These are phyloP conservation scores for Chlorella variabilis DNA, from an alignment of 163 green algal genomes.

Conservation along the genomic window DNA sequence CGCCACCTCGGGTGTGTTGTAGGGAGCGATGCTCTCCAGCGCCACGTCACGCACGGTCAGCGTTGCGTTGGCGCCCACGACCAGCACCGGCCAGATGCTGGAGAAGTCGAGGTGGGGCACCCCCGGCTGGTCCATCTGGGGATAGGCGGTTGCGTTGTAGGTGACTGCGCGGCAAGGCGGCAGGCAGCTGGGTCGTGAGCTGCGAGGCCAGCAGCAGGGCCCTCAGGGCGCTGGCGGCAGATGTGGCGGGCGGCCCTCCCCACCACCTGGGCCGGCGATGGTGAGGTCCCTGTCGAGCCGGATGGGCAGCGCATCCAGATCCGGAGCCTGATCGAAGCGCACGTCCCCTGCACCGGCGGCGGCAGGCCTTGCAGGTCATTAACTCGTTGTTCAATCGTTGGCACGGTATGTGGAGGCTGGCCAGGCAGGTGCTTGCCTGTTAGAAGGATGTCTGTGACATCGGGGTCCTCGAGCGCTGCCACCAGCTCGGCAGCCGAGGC, in stretches of 20 bases:
- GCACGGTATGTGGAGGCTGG: too few species aligned
- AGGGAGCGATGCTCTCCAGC: neutral
- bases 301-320: neutral
- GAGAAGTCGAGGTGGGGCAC: constrained; percentile 2
- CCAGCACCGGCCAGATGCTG: neutral
- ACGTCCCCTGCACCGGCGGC: neutral
- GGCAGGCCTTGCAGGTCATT: too few species aligned
- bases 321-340: neutral
- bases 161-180: neutral
- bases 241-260: too few species aligned
- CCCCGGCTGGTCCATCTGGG: neutral
- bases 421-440: neutral
- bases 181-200: neutral
- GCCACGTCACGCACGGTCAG: neutral
- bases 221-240: neutral
- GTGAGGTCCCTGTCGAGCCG: neutral
- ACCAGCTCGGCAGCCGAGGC: neutral
- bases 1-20: neutral
- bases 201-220: neutral
- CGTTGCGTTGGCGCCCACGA: neutral
- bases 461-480: neutral
- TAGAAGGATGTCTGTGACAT: neutral
- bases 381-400: too few species aligned
- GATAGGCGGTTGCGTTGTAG: neutral
- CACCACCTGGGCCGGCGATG: neutral